Percentiles rank a stretch among this genome's conserved stretches.
These are phyloP conservation scores for Schwanniomyces occidentalis DNA, from an alignment of 805 yeast species.

Conservation along the genomic window DNA sequence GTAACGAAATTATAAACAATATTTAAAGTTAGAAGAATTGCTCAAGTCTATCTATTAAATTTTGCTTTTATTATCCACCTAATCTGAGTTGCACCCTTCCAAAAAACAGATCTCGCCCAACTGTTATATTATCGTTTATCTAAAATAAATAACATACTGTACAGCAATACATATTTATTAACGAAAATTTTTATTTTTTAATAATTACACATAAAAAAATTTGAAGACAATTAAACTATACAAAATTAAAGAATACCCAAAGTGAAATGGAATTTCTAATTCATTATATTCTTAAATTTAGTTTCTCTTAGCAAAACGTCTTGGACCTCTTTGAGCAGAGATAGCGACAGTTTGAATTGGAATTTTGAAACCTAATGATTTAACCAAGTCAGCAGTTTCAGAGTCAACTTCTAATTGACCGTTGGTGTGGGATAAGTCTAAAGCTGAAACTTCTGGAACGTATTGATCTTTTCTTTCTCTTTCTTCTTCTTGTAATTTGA, in stretches of 20 bases:
- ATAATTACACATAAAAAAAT: constrained; percentile 13
- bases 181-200: constrained; percentile 12
- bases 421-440: constrained; percentile 95
- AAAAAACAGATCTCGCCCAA: too few relatives aligned
- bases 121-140: too few relatives aligned
- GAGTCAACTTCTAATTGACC: constrained; percentile 95
- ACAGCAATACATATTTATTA: too few relatives aligned
- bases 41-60: too few relatives aligned
- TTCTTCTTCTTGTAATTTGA: constrained; percentile 99
- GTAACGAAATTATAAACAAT: too few relatives aligned
- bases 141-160: too few relatives aligned
- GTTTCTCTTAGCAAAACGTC: constrained; percentile 92
- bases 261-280: constrained; percentile 7
- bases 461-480: constrained; percentile 99
- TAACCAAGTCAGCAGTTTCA: constrained; percentile 94
- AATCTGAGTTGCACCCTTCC: too few relatives aligned
- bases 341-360: constrained; percentile 85
- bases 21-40: too few relatives aligned
- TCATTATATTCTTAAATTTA: constrained; percentile 33
- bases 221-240: constrained; percentile 10
- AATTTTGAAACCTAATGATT: constrained; percentile 85
- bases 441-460: constrained; percentile 99
- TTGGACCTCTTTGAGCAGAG: constrained; percentile 84
- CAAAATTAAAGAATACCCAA: constrained; percentile 9
- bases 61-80: too few relatives aligned